A percentile compares a stretch with the other conserved stretches of the same genome.
These are phyloP conservation scores for Cytidiella melzeri DNA, from an alignment of 768 basidiomycete genomes.

Conservation along the genomic window DNA sequence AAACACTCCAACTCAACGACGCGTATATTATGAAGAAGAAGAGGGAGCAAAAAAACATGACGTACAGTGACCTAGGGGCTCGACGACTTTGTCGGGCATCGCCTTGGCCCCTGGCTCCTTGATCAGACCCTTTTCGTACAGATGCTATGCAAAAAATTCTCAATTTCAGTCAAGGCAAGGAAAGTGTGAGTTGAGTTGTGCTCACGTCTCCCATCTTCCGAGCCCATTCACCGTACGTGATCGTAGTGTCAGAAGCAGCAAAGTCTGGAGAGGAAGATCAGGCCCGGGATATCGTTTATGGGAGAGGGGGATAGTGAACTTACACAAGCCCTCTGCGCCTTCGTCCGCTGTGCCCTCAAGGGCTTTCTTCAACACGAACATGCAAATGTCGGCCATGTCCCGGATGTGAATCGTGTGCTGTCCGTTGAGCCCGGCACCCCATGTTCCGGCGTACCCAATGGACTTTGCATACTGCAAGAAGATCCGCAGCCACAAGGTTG, in stretches of 20 bases:
- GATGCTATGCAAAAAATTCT: conserved; percentile 2
- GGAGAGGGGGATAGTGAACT: conserved; percentile 8
- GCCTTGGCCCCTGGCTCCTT: conserved; percentile 29
- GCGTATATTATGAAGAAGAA: background rate
- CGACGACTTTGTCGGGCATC: conserved; percentile 28
- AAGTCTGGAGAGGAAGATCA: conserved; percentile 28
- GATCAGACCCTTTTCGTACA: conserved; percentile 30
- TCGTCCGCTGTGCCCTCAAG: conserved; percentile 36
- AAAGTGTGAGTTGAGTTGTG: background rate
- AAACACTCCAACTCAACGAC: too few species aligned
- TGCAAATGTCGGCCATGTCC: conserved; percentile 31
- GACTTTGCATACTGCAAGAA: conserved; percentile 30
- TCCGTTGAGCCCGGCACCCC: conserved; percentile 34
- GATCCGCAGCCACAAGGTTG: conserved; percentile 31
- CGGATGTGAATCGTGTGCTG: conserved; percentile 36
- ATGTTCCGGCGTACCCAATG: conserved; percentile 34
- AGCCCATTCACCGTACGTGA: conserved; percentile 28
- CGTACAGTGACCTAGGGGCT: conserved; percentile 35
- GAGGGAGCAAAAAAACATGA: background rate
- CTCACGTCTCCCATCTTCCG: conserved; percentile 33
- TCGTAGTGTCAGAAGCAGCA: conserved; percentile 20
- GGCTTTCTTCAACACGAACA: conserved; percentile 33
- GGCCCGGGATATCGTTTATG: conserved; percentile 5
- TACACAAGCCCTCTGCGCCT: conserved; percentile 37
- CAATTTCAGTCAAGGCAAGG: too few species aligned